Conservation (phyloP, 2,329 filamentous ascomycete species). For the Macrophomina tecta region DNA sequence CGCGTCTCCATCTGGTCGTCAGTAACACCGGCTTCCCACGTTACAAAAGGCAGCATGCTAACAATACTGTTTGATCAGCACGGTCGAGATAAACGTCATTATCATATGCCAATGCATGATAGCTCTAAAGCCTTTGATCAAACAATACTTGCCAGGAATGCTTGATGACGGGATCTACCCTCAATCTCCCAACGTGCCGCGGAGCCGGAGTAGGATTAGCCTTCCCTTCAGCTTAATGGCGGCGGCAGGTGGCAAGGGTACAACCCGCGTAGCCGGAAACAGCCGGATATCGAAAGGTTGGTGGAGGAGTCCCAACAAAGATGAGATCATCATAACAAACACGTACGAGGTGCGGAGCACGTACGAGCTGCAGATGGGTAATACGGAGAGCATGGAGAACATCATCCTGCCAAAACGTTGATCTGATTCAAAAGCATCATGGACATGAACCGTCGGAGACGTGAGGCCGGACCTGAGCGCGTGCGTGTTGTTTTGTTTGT, state of each 20-base stretch:
- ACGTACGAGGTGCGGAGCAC: slow-evolving; percentile 16
- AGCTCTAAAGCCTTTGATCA: slow-evolving; percentile 79
- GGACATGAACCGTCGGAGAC: not conserved
- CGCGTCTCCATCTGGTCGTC: slow-evolving; percentile 7
- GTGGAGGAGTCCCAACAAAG: slow-evolving; percentile 7
- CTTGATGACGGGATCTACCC: slow-evolving; percentile 48
- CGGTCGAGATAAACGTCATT: slow-evolving; percentile 83
- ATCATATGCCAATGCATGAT: slow-evolving; percentile 85
- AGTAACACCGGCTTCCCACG: not conserved
- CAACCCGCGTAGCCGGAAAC: not conserved
- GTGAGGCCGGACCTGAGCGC: too few relatives aligned
- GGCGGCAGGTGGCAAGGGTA: not conserved
- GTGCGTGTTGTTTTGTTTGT: not conserved
- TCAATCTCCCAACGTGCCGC: not conserved
- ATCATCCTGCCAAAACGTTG: slow-evolving; percentile 5
- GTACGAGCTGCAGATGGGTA: not conserved
- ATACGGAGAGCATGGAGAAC: slow-evolving; percentile 16
- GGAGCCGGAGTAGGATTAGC: slow-evolving; percentile 2
- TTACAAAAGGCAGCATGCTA: not conserved
- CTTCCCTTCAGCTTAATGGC: not conserved
- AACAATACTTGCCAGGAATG: slow-evolving; percentile 59
- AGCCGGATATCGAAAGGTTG: slow-evolving; percentile 3
- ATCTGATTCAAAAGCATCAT: not conserved
- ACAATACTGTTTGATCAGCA: not conserved
- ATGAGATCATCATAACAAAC: slow-evolving; percentile 18